A percentile compares a stretch with the other conserved stretches of the same genome.
phyloP scores from a whole-genome alignment of 2,329 filamentous ascomycete genomes.

The Trichoderma atroviride region DNA sequence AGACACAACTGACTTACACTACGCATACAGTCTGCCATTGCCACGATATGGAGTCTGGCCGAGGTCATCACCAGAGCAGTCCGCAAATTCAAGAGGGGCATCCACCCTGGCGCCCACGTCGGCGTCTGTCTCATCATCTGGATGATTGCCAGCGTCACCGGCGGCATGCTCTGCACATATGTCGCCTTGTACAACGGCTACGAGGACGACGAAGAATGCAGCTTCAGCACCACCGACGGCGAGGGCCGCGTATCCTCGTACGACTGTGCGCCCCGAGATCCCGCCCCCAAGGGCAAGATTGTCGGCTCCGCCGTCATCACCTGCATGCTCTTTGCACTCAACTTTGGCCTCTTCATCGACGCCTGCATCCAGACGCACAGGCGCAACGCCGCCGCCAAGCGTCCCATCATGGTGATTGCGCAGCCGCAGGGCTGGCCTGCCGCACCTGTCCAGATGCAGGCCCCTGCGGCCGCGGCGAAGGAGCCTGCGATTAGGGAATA shows the following conservation, averaged over 20 bases:
- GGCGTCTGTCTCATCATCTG: slow-evolving; percentile 48
- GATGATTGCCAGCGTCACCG: slow-evolving; percentile 38
- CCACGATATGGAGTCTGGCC: slow-evolving; percentile 43
- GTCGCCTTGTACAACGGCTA: not conserved
- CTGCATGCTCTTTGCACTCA: slow-evolving; percentile 35
- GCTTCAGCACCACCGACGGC: slow-evolving; percentile 10
- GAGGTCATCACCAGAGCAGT: slow-evolving; percentile 44
- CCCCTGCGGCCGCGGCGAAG: not conserved
- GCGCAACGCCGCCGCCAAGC: slow-evolving; percentile 34
- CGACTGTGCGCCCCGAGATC: not conserved
- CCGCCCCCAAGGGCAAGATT: not conserved
- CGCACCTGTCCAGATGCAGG: slow-evolving; percentile 12
- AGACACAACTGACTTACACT: not conserved
- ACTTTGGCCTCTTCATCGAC: slow-evolving; percentile 45
- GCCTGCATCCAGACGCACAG: slow-evolving; percentile 45
- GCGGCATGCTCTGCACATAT: slow-evolving; percentile 31
- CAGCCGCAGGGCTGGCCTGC: slow-evolving; percentile 38
- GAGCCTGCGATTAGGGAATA: slow-evolving; percentile 12
- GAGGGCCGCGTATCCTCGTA: not conserved
- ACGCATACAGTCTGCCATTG: slow-evolving; percentile 38
- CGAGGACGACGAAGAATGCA: slow-evolving; percentile 25
- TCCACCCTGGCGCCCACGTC: slow-evolving; percentile 50
- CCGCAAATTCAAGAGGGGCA: slow-evolving; percentile 40
- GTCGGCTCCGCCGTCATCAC: slow-evolving; percentile 33
- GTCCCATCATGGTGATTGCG: slow-evolving; percentile 35